Evolutionary conservation across 202 grass and related monocot species (phyloP), one percentile per base, ranked within the genome.

Genomic region (Zoysia matrella): DNA sequence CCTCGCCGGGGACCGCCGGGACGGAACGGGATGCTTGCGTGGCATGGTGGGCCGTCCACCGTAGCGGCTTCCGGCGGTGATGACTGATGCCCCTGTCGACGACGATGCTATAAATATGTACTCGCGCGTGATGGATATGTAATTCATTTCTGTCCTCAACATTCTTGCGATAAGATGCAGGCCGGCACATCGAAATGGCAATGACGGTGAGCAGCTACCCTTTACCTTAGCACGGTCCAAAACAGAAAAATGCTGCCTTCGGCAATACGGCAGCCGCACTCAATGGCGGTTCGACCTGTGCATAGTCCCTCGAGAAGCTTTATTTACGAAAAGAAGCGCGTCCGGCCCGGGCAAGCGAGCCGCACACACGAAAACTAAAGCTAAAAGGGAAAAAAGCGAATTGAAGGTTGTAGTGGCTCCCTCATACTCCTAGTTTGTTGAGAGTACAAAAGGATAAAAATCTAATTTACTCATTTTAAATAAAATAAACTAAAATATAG

Each of bases 381-480:
- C 7, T 10, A 51, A 8, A 85, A 72, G 85, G 82, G 14, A 36
- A 67, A 82, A 89, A 82, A 89, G 51, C 30, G 30, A n/a, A 22
- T 22, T 13, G 8, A 18, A 6, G 50, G 7, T 56, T 36, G 71
- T 61, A 43, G 64, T 88, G 81, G 71, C 30, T 30, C 72, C 71
- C 85, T 85, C 66, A 85, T 89, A 81, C 22, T 22, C 22, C 22
- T 22, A 22, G 77, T 84, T 80, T 81, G 30, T 80, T 76, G 77
- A 84, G 42, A 75, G 22, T 22, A 22, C 22, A 22, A 22, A 22
- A 22, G 22, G 22, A 22, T 22, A 22, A 22, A 22, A 22, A 22
- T 22, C 22, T 22, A 22, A 22, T 22, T 22, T 22, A 22, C 22
- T 22, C 22, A 22, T 22, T 22, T 22, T 22, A 22, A 22, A 22